Evolutionary conservation across 2,329 filamentous ascomycete genomes (phyloP), one percentile per base, ranked within the genome.

Genomic region (Rhinocladiella similis): DNA sequence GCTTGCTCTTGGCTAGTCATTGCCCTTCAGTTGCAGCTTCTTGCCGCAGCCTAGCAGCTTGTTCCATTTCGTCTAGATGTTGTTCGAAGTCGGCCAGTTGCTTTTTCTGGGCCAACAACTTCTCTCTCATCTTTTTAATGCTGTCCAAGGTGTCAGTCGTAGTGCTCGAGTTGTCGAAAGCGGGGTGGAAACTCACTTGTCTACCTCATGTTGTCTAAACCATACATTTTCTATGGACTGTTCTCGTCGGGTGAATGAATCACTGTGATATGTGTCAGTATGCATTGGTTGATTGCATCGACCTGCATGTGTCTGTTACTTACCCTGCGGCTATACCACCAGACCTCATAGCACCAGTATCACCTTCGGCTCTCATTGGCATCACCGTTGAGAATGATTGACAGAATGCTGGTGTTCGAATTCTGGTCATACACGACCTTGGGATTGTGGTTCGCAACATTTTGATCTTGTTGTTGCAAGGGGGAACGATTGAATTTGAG

Each of bases 141-240:
- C 60, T 63, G 35, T 18, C 16, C 13, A 33, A 22, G 16, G 29
- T 20, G 29, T 33, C 10, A 50, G 53, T 27, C 42, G 45, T 20
- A 10, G 35, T n/a, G 18, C 19, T 9, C 41, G 16, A 13, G 29
- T 16, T 19, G 16, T 7, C 29, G 14, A n/a, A 5, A 47, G 18
- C 3, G n/a, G n/a, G 16, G 3, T 14, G 10, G 1, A 33, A 33
- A 53, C 57, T 58, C 42, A 63, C 60, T 63, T 63, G 39, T 63
- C 60, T n/a, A 63, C 25, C 46, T 63, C 60, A 35, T 63, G 57
- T 39, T 60, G 60, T 50, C 56, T 60, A 22, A 63, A 53, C 38
- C 60, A 63, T 51, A 60, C 49, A 45, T 63, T 59, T 51, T 63
- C 60, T 39, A 63, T 50, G 14, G 49, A 57, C 47, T 63, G 60